A percentile compares a stretch with the other conserved stretches of the same genome.
Evolutionary conservation across 192 early-diverging fungal species (phyloP).

Genomic region (Podochytrium sp.): DNA sequence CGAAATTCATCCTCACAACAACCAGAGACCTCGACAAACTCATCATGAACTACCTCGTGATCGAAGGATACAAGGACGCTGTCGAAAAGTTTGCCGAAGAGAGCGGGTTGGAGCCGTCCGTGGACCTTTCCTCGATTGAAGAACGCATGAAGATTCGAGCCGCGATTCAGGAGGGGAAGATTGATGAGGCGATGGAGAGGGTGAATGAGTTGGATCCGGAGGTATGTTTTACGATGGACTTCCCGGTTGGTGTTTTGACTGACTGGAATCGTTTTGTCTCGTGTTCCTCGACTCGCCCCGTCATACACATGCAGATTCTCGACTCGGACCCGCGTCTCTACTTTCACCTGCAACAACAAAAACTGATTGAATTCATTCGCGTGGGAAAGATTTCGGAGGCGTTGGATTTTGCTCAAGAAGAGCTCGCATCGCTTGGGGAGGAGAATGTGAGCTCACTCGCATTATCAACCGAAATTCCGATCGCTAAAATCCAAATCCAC

Average conservation of each 20-base stretch:
- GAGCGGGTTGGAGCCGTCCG: conserved; percentile 74
- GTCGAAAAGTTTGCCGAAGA: conserved; percentile 95
- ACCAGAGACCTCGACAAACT: conserved; percentile 89
- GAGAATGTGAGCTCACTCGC: conserved; percentile 69
- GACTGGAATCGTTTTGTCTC: background rate
- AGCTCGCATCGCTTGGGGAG: conserved; percentile 96
- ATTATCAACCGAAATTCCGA: no score
- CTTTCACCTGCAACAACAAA: conserved; percentile 97
- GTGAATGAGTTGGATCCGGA: conserved; percentile 99
- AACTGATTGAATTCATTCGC: conserved; percentile 93
- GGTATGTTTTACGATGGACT: conserved; percentile 47
- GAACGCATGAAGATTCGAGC: conserved; percentile 94
- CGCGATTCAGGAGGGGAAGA: conserved; percentile 87
- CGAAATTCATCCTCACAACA: background rate
- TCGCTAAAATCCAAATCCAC: no score
- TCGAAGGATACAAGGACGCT: conserved; percentile 99
- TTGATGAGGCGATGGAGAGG: conserved; percentile 92
- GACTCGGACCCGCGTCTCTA: conserved; percentile 93
- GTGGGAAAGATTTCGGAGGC: conserved; percentile 79
- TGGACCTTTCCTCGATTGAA: conserved; percentile 88
- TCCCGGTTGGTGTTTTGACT: background rate
- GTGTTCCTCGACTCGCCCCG: background rate
- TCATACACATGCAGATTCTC: conserved; percentile 65
- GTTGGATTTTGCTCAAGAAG: conserved; percentile 95
- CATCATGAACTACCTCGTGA: conserved; percentile 98